Conservation (phyloP, 108 stramenopile genomes). For the Nitzschia inconspicua region DNA sequence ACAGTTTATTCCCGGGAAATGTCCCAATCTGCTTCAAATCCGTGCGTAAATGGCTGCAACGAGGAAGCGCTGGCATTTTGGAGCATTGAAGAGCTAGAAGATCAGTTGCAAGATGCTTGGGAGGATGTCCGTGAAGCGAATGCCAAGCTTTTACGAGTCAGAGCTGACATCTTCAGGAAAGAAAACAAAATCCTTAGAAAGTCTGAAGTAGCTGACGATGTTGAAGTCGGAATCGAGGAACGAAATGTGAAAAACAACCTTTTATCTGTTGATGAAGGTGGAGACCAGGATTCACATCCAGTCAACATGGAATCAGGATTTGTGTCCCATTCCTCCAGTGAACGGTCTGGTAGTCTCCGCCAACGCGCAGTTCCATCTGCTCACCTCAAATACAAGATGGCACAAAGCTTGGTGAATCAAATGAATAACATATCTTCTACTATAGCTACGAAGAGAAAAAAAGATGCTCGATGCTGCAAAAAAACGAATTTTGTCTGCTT, state of each 20-base stretch:
- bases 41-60: conserved; percentile 73
- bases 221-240: not conserved
- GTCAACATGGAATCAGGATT: not conserved
- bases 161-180: conserved; percentile 3
- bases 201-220: not conserved
- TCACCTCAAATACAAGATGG: not conserved
- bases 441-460: not conserved
- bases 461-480: not conserved
- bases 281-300: not conserved
- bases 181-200: not conserved
- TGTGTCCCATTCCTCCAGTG: too few species aligned
- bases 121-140: conserved; percentile 52
- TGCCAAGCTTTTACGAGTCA: conserved; percentile 38
- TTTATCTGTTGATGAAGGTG: not conserved
- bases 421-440: not conserved
- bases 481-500: too few species aligned
- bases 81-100: conserved; percentile 50
- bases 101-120: conserved; percentile 56
- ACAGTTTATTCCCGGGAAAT: conserved; percentile 71
- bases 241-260: not conserved
- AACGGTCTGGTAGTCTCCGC: not conserved
- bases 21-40: conserved; percentile 24
- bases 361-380: not conserved
- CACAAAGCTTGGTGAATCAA: conserved; percentile 1
- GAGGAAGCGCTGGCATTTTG: conserved; percentile 39